These are phyloP conservation scores for Huntiella abstrusa DNA, from an alignment of 2,329 filamentous ascomycete species.

Conservation along the genomic window DNA sequence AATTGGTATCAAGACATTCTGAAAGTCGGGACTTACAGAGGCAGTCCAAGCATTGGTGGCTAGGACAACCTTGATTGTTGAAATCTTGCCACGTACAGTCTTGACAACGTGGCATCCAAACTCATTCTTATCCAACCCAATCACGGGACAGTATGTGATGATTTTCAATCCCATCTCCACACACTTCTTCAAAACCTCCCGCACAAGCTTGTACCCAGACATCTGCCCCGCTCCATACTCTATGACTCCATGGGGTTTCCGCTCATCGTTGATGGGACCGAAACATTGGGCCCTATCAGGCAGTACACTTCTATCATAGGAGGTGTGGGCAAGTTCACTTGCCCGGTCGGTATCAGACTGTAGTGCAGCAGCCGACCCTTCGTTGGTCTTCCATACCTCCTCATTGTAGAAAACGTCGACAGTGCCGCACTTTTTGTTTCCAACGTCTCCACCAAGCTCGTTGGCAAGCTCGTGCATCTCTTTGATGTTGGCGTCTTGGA, in stretches of 20 bases:
- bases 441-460: constrained; percentile 10
- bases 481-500: constrained; percentile 11
- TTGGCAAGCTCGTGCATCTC: constrained; percentile 11
- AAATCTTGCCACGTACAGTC: constrained; percentile 14
- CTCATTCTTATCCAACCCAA: not conserved
- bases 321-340: not conserved
- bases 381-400: constrained; percentile 4
- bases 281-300: constrained; percentile 4
- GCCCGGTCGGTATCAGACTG: not conserved
- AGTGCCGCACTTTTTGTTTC: constrained; percentile 8
- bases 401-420: constrained; percentile 8
- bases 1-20: constrained; percentile 13
- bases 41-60: constrained; percentile 18
- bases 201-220: constrained; percentile 8
- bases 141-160: constrained; percentile 6
- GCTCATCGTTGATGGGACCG: not conserved
- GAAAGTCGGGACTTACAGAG: constrained; percentile 8
- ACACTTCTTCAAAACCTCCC: constrained; percentile 6
- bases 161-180: constrained; percentile 7
- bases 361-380: constrained; percentile 5
- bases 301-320: not conserved
- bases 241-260: constrained; percentile 4
- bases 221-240: constrained; percentile 10
- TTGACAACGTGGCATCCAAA: constrained; percentile 8
- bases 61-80: constrained; percentile 13